Evolutionary conservation across 2,329 filamentous ascomycete genomes (phyloP), one percentile per base, ranked within the genome.

Genomic region (Paracorniculantispora psalliotae): DNA sequence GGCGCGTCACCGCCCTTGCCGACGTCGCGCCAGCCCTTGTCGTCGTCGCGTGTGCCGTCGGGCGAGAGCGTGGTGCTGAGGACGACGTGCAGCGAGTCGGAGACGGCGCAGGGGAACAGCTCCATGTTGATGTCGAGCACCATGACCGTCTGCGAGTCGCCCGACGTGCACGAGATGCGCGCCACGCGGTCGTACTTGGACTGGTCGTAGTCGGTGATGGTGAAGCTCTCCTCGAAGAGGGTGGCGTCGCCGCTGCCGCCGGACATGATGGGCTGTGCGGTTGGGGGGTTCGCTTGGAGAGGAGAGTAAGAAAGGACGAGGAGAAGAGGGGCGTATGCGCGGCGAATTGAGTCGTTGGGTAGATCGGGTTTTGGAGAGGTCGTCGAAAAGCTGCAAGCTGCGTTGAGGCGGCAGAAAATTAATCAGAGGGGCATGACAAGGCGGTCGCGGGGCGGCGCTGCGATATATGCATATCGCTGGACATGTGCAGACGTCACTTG

Each of bases 131-230:
- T 86, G 77, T 99, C 94, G 61, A 99, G 89, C 6, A 85, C 87
- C 78, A 97, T 87, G 63, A 85, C 81, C 30, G 89, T 90, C 63
- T 85, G 81, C 67, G 83, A 84, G 76, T 96, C 91, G 65, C 83
- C 80, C 25, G 89, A 93, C 54, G 83, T 89, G 70, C 86, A 92
- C 58, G 80, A 85, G 70, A 97, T 85, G 66, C 94, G 93, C 58
- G 91, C 89, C 26, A 97, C 93, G 64, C 93, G 91, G 78, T 97
- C 94, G 77, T 99, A 99, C 77, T 97, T 96, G 69, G 87, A 84
- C 69, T 87, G 83, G 78, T 96, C 90, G 72, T 91, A 79, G 58
- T 83, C 77, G 66, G 86, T 93, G 68, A 97, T 82, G 62, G 83
- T 89, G 82, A 97, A 97, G 68, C 85, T 88, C 71, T 96, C 92